Percentiles rank a stretch among this genome's conserved stretches.
phyloP scores from a whole-genome alignment of 306 rosid species.

The Castanospermum australe region DNA sequence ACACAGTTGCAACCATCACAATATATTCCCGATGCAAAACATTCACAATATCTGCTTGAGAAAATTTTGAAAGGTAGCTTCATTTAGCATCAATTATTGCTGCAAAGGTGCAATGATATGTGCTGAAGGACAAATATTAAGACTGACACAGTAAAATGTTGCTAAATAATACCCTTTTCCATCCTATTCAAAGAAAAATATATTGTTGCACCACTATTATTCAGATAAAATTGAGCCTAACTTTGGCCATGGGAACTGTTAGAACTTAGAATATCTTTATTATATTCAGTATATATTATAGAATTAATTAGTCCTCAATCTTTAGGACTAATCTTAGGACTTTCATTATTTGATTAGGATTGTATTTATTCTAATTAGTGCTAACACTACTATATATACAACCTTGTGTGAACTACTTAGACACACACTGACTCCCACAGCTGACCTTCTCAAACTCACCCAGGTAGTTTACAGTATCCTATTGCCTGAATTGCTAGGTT shows the following conservation, averaged over 20 bases:
- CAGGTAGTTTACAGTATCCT: neutral
- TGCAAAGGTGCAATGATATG: constrained; percentile 1
- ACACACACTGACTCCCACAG: neutral
- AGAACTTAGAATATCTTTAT: no score
- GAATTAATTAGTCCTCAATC: no score
- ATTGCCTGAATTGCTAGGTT: neutral
- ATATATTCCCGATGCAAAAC: constrained; percentile 98
- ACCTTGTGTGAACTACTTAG: no score
- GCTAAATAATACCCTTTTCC: neutral
- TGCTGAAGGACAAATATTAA: neutral
- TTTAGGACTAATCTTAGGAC: no score
- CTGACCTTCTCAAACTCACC: neutral
- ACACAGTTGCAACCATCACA: constrained; percentile 99
- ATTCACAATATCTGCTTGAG: constrained; percentile 91
- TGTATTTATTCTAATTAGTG: no score
- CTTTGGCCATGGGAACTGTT: constrained; percentile 14
- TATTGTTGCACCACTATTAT: neutral
- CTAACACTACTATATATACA: no score
- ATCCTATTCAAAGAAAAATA: constrained; percentile 8
- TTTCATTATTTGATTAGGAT: no score
- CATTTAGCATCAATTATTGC: neutral
- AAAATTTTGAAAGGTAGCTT: constrained; percentile 41
- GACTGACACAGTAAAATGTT: constrained; percentile 1
- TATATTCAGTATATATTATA: no score
- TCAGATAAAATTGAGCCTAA: constrained; percentile 20